phyloP scores from a whole-genome alignment of 352 stramenopile species.

The Phytophthora pinifolia region DNA sequence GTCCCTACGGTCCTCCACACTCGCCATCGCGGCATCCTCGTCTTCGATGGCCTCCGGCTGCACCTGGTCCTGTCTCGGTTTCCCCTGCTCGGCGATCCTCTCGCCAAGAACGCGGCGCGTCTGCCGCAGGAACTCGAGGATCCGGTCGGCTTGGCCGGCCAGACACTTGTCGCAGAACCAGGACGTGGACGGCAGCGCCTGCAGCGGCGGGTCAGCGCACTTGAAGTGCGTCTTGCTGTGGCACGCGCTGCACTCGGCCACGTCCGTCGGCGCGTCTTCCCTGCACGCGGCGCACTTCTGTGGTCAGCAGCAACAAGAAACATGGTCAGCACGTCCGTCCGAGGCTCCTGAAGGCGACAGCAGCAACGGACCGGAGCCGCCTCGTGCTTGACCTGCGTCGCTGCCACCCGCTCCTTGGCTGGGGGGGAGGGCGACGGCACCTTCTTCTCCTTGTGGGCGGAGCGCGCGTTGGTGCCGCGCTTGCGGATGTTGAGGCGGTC shows the following conservation, averaged over 20 bases:
- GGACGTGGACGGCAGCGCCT: slow-evolving; percentile 21
- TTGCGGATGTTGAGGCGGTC: slow-evolving; percentile 74
- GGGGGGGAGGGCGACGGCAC: slow-evolving; percentile 23
- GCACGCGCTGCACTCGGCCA: slow-evolving; percentile 54
- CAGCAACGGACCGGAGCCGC: slow-evolving; percentile 24
- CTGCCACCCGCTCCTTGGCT: slow-evolving; percentile 18
- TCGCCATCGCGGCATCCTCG: slow-evolving; percentile 12
- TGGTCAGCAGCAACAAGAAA: slow-evolving; percentile 1
- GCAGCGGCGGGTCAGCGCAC: slow-evolving; percentile 41
- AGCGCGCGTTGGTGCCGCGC: slow-evolving; percentile 57
- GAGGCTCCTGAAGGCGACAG: not conserved
- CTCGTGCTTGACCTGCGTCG: slow-evolving; percentile 23
- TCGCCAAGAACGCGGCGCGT: slow-evolving; percentile 54
- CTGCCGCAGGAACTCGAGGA: slow-evolving; percentile 71
- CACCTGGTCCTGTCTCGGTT: not conserved
- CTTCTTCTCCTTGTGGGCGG: slow-evolving; percentile 64
- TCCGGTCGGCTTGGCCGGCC: slow-evolving; percentile 49
- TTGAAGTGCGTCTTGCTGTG: slow-evolving; percentile 60
- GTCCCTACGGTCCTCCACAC: slow-evolving; percentile 1
- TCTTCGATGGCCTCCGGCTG: slow-evolving; percentile 1
- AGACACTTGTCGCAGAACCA: slow-evolving; percentile 69
- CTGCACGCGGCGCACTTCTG: slow-evolving; percentile 50
- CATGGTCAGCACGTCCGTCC: not conserved
- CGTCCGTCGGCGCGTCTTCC: slow-evolving; percentile 46
- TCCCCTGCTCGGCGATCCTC: slow-evolving; percentile 31